phyloP scores from a whole-genome alignment of 495 filamentous ascomycete genomes.

The Sporormia fimetaria region DNA sequence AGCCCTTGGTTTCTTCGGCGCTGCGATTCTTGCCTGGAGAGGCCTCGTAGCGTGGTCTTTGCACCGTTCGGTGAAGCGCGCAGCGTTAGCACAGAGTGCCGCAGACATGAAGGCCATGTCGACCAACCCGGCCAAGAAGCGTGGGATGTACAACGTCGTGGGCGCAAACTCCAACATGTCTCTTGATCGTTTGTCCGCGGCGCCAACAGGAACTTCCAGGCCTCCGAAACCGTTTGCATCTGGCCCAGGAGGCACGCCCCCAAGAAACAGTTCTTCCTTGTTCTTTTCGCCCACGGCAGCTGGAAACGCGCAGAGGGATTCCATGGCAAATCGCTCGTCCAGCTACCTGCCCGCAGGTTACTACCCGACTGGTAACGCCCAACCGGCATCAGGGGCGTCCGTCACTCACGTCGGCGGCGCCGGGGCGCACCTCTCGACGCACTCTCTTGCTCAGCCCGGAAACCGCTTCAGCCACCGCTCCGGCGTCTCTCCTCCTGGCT shows the following conservation, averaged over 20 bases:
- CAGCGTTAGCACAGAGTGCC: constrained; percentile 56
- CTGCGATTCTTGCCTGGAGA: constrained; percentile 76
- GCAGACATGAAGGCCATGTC: constrained; percentile 52
- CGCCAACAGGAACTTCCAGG: constrained; percentile 30
- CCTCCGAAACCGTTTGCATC: constrained; percentile 34
- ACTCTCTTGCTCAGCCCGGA: constrained; percentile 37
- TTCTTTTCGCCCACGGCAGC: constrained; percentile 94
- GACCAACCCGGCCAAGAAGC: constrained; percentile 30
- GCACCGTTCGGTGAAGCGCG: constrained; percentile 75
- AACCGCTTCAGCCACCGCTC: constrained; percentile 28
- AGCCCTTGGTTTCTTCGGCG: constrained; percentile 67
- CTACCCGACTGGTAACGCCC: constrained; percentile 60
- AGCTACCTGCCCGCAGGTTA: constrained; percentile 84
- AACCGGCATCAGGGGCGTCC: constrained; percentile 37
- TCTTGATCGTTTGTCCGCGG: constrained; percentile 37
- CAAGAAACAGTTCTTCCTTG: constrained; percentile 43
- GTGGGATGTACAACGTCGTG: constrained; percentile 32
- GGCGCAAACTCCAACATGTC: constrained; percentile 28
- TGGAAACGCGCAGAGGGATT: constrained; percentile 31
- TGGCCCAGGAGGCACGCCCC: constrained; percentile 37
- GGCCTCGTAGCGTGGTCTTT: constrained; percentile 82
- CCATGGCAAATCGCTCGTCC: constrained; percentile 47
- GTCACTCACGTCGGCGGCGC: constrained; percentile 41
- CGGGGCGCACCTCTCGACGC: constrained; percentile 32
- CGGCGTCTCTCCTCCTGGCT: constrained; percentile 54